These are phyloP conservation scores for Amaranthus hypochondriacus DNA, from an alignment of 148 eudicot species.

Conservation along the genomic window DNA sequence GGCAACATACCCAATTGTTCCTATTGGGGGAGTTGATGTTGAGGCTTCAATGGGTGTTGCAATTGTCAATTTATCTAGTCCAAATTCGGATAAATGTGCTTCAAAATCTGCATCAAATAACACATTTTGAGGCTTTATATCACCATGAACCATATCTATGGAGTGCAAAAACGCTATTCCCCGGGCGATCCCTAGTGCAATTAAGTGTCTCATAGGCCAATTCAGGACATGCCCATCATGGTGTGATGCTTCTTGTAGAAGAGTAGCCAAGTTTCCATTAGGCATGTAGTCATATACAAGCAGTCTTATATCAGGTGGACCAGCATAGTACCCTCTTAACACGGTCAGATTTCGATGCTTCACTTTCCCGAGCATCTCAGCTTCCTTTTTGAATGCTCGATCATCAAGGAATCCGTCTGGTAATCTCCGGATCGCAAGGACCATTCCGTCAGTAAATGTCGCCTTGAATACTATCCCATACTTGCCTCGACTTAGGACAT, in stretches of 20 bases:
- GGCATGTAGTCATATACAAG: slow-evolving; percentile 81
- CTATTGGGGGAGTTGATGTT: slow-evolving; percentile 42
- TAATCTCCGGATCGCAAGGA: slow-evolving; percentile 61
- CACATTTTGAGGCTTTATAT: slow-evolving; percentile 66
- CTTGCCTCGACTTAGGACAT: slow-evolving; percentile 70
- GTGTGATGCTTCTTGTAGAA: slow-evolving; percentile 74
- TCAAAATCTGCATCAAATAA: slow-evolving; percentile 82
- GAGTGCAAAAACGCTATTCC: slow-evolving; percentile 64
- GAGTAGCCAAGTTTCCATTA: slow-evolving; percentile 66
- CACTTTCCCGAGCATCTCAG: slow-evolving; percentile 58
- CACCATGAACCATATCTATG: slow-evolving; percentile 48
- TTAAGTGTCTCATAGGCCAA: slow-evolving; percentile 83
- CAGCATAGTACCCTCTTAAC: slow-evolving; percentile 72
- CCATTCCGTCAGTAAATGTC: slow-evolving; percentile 62
- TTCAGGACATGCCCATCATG: slow-evolving; percentile 76
- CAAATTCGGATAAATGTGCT: slow-evolving; percentile 74
- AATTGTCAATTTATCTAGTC: slow-evolving; percentile 45
- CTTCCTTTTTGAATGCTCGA: slow-evolving; percentile 61
- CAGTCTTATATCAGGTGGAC: slow-evolving; percentile 52
- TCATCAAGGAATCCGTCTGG: slow-evolving; percentile 50
- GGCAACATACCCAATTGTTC: slow-evolving; percentile 61
- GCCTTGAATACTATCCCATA: slow-evolving; percentile 75
- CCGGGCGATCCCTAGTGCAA: slow-evolving; percentile 64
- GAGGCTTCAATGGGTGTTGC: slow-evolving; percentile 48
- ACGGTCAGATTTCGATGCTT: slow-evolving; percentile 70